Evolutionary conservation across 768 basidiomycete species (phyloP).

Genomic region (Candolleomyces aberdarensis): DNA sequence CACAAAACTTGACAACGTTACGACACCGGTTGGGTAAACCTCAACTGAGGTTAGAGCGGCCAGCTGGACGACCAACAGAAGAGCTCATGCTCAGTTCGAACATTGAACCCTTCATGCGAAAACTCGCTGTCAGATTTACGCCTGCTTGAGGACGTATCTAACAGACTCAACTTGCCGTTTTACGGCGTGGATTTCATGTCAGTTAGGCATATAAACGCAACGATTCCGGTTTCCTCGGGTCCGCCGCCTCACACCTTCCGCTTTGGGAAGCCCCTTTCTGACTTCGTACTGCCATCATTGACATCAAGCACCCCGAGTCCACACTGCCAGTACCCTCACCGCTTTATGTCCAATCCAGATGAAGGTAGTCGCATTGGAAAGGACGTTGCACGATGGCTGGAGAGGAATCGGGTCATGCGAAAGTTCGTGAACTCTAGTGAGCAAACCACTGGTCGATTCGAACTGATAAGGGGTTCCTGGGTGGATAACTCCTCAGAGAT

Average conservation of each 20-base stretch:
- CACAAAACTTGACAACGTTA: slow-evolving; percentile 7
- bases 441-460: slow-evolving; percentile 1
- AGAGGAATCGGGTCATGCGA: too few species aligned
- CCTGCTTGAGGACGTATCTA: too few species aligned
- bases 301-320: neutral
- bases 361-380: too few species aligned
- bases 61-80: neutral
- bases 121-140: too few species aligned
- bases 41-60: neutral
- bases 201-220: neutral
- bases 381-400: too few species aligned
- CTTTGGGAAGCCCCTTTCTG: neutral
- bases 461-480: slow-evolving; percentile 1
- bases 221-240: slow-evolving; percentile 1
- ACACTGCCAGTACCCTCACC: too few species aligned
- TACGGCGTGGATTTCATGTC: neutral
- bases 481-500: neutral
- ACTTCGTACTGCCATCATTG: neutral
- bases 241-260: neutral
- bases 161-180: too few species aligned
- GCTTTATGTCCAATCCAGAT: too few species aligned
- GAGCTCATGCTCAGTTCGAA: too few species aligned
- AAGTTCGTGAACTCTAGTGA: neutral
- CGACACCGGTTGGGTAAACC: neutral
- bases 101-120: too few species aligned